Evolutionary conservation across 306 rosid genomes (phyloP), one percentile per base, ranked within the genome.

Genomic region (Prinsepia uniflora): DNA sequence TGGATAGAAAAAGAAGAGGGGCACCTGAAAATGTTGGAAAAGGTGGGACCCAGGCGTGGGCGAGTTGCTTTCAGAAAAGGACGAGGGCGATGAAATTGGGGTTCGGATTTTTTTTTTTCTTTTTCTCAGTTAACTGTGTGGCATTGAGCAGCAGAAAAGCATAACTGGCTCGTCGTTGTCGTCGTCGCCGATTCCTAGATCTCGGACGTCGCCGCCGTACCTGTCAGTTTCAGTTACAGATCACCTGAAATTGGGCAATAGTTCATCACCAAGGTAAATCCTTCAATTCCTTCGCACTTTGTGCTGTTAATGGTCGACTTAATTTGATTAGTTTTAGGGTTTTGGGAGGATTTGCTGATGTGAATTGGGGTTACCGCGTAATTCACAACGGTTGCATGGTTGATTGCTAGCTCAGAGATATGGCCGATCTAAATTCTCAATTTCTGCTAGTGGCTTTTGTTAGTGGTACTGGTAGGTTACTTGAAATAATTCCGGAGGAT

Each of bases 191-290:
- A 94, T 97, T 89, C 97, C 97, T 83, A 94, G 99, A 91, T 94
- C 97, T 75, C 96, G 92, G 63, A 83, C 88, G 4, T 87, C 97
- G 45, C 92, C 82, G 81, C 97, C 92, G 6, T 83, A 76, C 74
- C 92, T 94, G 18, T 89, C 90, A 9, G 99, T 94, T 65, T 89
- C 88, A 10, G 95, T 94, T 39, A 84, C 92, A 44, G 99, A 94
- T 87, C 97, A 97, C 50, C 97, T 94, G 71, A 94, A 94, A 81
- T 89, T 94, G 73, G 97, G 99, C 79, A 94, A 91, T 89, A 76
- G 99, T 90, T 74, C 75, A 87, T 91, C 81, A 89, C 97, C 45
- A 88, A 83, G 87, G 99, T 94, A 73, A 59, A 72, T 58, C 0
- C 18, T 10, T 17, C 18, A 18, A 53, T 44, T 18, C 30, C 41